Base-by-base conservation (phyloP, 352 stramenopile species). In the Thraustotheca clavata region DNA sequence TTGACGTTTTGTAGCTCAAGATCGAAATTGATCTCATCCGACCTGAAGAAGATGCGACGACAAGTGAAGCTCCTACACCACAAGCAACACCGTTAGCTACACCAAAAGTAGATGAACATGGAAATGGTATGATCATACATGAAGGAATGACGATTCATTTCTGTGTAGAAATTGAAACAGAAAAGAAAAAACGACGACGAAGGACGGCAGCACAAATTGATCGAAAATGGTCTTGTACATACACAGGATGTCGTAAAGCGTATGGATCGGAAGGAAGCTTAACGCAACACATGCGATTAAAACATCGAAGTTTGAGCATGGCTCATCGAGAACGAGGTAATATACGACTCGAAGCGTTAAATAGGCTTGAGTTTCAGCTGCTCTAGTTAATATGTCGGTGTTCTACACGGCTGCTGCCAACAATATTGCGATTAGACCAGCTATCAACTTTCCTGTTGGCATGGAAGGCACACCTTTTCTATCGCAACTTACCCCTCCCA, bases 221-320 rank as follows among this genome's bases (percentile, higher is more conserved):
- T 69, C 80, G 83, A 52, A 93, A 90, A 61, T 89, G 76, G 48
- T 74, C 72, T 16, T 93, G 83, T 62, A 76, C 72, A 20, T 82
- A 78, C 41, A 70, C 73, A 4, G 75, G 74, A 1, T 88, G 79
- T 50, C 61, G 72, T 34, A 92, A 92, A 79, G 83, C 83, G 4
- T 93, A 93, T 49, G 83, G 83, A 3, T 89, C 80, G 0, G 83
- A 91, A 72, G 79, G 83, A 4, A 91, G 81, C 3, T 63, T 93
- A 20, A 90, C 75, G 16, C 83, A 93, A 43, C 83, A 93, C 47
- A 80, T 88, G 59, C 76, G 73, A n/a, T 68, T 93, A 1, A 93
- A 93, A 70, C 81, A 91, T 48, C 74, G 75, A 26, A 49, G 49
- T 29, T 54, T 69, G 18, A 55, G 62, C 27, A 62, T 71, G 36